phyloP scores from a whole-genome alignment of 2,329 filamentous ascomycete genomes.

The Venturia asperata region DNA sequence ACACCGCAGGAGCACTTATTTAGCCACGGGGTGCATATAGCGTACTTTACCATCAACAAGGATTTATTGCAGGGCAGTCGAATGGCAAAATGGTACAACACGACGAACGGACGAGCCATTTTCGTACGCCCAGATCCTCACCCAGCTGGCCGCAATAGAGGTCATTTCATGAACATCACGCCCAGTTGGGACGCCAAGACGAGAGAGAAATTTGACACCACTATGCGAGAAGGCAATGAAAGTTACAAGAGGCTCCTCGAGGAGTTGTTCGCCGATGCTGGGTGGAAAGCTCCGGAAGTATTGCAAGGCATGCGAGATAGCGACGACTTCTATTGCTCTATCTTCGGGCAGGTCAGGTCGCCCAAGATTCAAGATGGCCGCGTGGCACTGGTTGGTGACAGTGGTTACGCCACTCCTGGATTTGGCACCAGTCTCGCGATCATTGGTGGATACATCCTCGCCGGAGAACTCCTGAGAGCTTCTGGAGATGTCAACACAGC shows the following conservation, averaged over 20 bases:
- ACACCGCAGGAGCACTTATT: conserved; percentile 20
- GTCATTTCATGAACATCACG: conserved; percentile 22
- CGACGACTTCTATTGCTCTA: conserved; percentile 19
- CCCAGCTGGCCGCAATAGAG: conserved; percentile 21
- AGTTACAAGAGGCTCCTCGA: conserved; percentile 9
- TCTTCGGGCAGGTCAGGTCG: conserved; percentile 15
- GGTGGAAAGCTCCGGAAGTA: conserved; percentile 14
- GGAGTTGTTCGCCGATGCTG: conserved; percentile 14
- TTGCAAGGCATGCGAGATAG: conserved; percentile 16
- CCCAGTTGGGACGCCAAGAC: conserved; percentile 27
- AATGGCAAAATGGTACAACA: conserved; percentile 24
- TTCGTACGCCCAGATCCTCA: conserved; percentile 25
- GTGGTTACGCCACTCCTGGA: conserved; percentile 32
- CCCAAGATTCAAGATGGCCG: conserved; percentile 15
- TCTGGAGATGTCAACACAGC: conserved; percentile 3
- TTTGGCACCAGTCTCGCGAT: conserved; percentile 22
- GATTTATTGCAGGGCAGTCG: conserved; percentile 23
- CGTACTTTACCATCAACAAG: conserved; percentile 36
- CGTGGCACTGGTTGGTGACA: conserved; percentile 26
- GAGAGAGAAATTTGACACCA: conserved; percentile 27
- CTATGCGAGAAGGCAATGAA: conserved; percentile 26
- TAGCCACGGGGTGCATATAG: conserved; percentile 30
- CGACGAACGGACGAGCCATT: conserved; percentile 22
- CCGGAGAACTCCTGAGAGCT: conserved; percentile 15
- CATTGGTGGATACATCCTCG: conserved; percentile 16